Evolutionary conservation across 2,329 filamentous ascomycete genomes (phyloP).

Genomic region (Penicillium nordicum): DNA sequence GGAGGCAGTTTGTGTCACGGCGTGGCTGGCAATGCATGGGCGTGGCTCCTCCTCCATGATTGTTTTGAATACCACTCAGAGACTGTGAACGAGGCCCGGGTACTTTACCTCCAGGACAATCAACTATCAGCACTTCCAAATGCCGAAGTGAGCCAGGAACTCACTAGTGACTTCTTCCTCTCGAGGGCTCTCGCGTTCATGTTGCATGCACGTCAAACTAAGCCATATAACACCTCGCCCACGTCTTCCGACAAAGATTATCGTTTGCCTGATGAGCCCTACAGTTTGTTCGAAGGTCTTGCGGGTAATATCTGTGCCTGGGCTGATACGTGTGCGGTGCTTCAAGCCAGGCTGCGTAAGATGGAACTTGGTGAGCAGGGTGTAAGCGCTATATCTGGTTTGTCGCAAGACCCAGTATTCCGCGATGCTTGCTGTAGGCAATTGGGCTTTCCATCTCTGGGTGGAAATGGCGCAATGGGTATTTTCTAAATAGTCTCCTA

Average conservation of each 20-base stretch:
- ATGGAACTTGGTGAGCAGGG: slow-evolving; percentile 25
- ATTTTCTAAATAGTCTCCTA: slow-evolving; percentile 1
- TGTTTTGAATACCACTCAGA: slow-evolving; percentile 33
- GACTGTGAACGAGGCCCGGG: slow-evolving; percentile 20
- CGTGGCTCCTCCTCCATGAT: slow-evolving; percentile 37
- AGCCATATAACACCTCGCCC: slow-evolving; percentile 30
- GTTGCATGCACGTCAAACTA: slow-evolving; percentile 38
- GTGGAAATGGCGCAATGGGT: slow-evolving; percentile 27
- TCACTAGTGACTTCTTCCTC: slow-evolving; percentile 38
- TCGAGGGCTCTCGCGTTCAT: slow-evolving; percentile 38
- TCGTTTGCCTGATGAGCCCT: slow-evolving; percentile 42
- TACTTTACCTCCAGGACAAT: slow-evolving; percentile 20
- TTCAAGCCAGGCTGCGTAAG: slow-evolving; percentile 35
- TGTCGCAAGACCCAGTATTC: slow-evolving; percentile 22
- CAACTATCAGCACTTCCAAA: not conserved
- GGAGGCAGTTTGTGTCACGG: slow-evolving; percentile 44
- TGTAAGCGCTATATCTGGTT: not conserved
- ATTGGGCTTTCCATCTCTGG: slow-evolving; percentile 32
- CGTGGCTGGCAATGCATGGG: slow-evolving; percentile 42
- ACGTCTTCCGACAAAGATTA: slow-evolving; percentile 27
- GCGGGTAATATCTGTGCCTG: slow-evolving; percentile 42
- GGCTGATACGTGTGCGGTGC: slow-evolving; percentile 39
- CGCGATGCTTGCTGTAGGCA: slow-evolving; percentile 18
- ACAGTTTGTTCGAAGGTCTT: slow-evolving; percentile 40
- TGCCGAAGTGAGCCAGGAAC: slow-evolving; percentile 9